Evolutionary conservation across 768 basidiomycete genomes (phyloP).

Genomic region (Gymnopilus dilepis): DNA sequence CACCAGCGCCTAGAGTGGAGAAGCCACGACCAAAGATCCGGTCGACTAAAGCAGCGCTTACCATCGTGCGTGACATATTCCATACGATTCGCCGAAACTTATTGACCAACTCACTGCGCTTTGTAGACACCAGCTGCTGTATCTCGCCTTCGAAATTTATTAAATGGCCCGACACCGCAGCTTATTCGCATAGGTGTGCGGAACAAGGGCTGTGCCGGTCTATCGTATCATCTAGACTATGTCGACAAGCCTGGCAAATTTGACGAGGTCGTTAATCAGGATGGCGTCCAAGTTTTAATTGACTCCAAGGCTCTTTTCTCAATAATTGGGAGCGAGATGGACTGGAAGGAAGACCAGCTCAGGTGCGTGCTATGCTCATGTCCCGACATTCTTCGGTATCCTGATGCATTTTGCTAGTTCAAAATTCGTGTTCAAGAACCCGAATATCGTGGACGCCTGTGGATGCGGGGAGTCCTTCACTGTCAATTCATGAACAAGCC

Average conservation of each 20-base stretch:
- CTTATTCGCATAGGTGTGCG: slow-evolving; percentile 94
- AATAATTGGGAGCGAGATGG: slow-evolving; percentile 99
- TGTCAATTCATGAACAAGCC: slow-evolving; percentile 47
- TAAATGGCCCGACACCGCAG: slow-evolving; percentile 86
- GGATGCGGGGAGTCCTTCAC: slow-evolving; percentile 95
- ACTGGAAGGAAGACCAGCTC: slow-evolving; percentile 92
- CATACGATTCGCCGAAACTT: slow-evolving; percentile 5
- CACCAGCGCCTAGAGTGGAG: slow-evolving; percentile 67
- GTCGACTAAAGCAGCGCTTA: slow-evolving; percentile 77
- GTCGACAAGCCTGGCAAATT: slow-evolving; percentile 89
- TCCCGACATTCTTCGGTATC: neutral
- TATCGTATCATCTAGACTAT: slow-evolving; percentile 92
- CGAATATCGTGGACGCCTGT: slow-evolving; percentile 93
- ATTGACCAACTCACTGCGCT: slow-evolving; percentile 8
- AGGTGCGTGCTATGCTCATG: slow-evolving; percentile 57
- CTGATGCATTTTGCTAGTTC: slow-evolving; percentile 50
- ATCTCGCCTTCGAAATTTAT: slow-evolving; percentile 68
- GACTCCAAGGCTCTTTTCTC: slow-evolving; percentile 97
- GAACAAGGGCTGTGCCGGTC: slow-evolving; percentile 95
- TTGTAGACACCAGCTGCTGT: slow-evolving; percentile 82
- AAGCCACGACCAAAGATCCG: slow-evolving; percentile 69
- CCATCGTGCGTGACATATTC: slow-evolving; percentile 56
- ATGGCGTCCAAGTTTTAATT: slow-evolving; percentile 91
- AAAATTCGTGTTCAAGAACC: slow-evolving; percentile 86
- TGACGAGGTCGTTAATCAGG: slow-evolving; percentile 96